Percentiles rank a stretch among this genome's conserved stretches.
Conservation (phyloP, 2,329 filamentous ascomycete species). For the Cercospora citrullina region DNA sequence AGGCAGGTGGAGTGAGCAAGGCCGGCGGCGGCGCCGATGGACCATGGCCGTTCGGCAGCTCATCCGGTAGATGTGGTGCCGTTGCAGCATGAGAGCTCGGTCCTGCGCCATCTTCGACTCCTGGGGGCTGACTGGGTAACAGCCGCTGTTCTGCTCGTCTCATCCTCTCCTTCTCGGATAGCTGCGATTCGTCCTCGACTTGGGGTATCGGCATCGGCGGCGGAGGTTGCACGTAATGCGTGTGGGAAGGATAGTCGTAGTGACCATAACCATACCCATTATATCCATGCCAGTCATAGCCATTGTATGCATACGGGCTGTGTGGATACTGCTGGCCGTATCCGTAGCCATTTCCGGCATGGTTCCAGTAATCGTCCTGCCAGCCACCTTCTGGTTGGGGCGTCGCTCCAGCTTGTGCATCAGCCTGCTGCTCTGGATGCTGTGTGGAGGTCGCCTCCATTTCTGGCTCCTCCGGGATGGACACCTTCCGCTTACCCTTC, state of each 20-base stretch:
- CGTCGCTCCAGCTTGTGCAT: constrained; percentile 17
- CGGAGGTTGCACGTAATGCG: constrained; percentile 19
- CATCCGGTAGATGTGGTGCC: constrained; percentile 34
- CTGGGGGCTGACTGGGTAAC: constrained; percentile 75
- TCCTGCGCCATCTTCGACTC: constrained; percentile 27
- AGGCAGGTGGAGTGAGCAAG: constrained; percentile 27
- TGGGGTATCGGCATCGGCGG: constrained; percentile 53
- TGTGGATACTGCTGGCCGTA: constrained; percentile 25
- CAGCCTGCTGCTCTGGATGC: neutral
- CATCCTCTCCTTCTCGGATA: constrained; percentile 81
- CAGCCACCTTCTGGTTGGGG: neutral
- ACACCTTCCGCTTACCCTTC: constrained; percentile 50
- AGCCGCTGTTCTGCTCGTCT: constrained; percentile 75
- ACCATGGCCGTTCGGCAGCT: constrained; percentile 19
- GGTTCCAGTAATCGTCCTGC: constrained; percentile 16
- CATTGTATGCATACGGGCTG: constrained; percentile 13
- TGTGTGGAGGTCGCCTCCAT: neutral
- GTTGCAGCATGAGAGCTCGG: constrained; percentile 39
- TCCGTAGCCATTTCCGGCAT: constrained; percentile 30
- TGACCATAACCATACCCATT: constrained; percentile 14
- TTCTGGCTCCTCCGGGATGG: constrained; percentile 21
- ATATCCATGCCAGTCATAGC: constrained; percentile 20
- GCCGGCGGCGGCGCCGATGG: constrained; percentile 20
- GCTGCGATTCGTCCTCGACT: constrained; percentile 58
- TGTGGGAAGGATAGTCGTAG: constrained; percentile 16